Base-by-base conservation (phyloP, 768 basidiomycete species). In the Tylopilus subfusipes region DNA sequence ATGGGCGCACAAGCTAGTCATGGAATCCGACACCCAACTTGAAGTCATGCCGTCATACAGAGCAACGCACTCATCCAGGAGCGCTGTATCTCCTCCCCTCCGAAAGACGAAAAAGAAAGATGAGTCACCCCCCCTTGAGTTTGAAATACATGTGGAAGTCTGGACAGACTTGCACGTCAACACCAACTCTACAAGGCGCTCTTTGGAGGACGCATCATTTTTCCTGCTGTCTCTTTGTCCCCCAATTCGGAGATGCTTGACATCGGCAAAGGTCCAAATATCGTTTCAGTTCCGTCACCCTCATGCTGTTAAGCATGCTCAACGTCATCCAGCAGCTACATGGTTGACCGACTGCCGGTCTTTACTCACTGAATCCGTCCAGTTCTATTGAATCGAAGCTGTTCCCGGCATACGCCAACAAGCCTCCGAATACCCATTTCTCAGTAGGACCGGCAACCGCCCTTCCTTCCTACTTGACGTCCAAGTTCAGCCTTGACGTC, bases 401-500 rank as follows among this genome's bases (percentile, higher is more conserved):
- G 9, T 38, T 48, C 18, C 47, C 34, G 5, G 19, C 19, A 13
- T 56, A 56, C 14, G 13, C 49, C 1, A 19, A 6, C 19, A 51
- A 25, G 3, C 34, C 49, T 21, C 38, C 50, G 0, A 63, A 63
- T 11, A 24, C 34, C 4, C 60, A 62, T 30, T 51, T 58, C 25
- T 58, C 61, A 18, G 48, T 58, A 2, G 45, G 52, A n/a, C 58
- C 60, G 1, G 54, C 49, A 2, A 63, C 58, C 7, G 21, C 18
- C 1, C 61, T 73, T 1, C 72, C 72, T 1, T 49, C 30, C 9
- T 61, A 67, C 27, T 72, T 69, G 72, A 47, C 63, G 9, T 59
- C 51, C 31, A 62, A n/a, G 16, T 73, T 72, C 59, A 57, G 27
- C 5, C 56, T 73, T 25, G 60, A 73, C 46, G 62, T 71, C 46